Base-by-base conservation (phyloP, 2,329 filamentous ascomycete genomes). In the Mariannaea sp. region DNA sequence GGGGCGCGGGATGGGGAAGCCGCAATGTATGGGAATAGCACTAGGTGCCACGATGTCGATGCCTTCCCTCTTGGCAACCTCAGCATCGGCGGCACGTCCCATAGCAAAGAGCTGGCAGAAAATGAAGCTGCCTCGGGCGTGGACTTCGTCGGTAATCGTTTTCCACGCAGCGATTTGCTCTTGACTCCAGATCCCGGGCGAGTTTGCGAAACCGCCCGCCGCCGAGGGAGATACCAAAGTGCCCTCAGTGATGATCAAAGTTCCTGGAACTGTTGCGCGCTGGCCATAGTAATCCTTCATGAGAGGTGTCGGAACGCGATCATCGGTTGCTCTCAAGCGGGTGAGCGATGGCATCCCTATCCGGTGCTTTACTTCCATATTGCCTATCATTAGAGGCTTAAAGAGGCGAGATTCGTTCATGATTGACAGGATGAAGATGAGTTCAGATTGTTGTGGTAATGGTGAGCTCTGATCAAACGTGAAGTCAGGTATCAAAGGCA, bases 41-140 rank as follows among this genome's bases (percentile, higher is more conserved):
- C 70, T 71, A 0, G 71, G 63, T 0, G 55, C 65, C 1, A 67
- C 27, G 12, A 72, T 59, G 1, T 51, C 38, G 7, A 69, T 48
- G 0, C 66, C 70, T 35, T 73, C 70, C 13, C 61, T 60, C 16
- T 56, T 39, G 4, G 64, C 59, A 5, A 65, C 24, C 2, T 63
- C 64, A 0, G 57, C 49, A 32, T 74, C 68, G 0, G 80, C 80
- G 3, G 78, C 76, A 3, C 86, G 79, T 4, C 87, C 85, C 5
- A 83, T 72, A 0, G 78, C 79, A 77, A 83, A 88, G 0, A 89
- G 73, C 64, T 89, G 87, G 2, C 77, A 68, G 70, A 77, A 87
- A 45, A 88, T 83, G 64, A 78, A 82, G 8, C 75, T 78, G 3
- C 80, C 81, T 61, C 85, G 85, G 27, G 74, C 72, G 66, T 90